Conservation (phyloP, 371 early-diverging fungal species). For the Mortierella sp. region DNA sequence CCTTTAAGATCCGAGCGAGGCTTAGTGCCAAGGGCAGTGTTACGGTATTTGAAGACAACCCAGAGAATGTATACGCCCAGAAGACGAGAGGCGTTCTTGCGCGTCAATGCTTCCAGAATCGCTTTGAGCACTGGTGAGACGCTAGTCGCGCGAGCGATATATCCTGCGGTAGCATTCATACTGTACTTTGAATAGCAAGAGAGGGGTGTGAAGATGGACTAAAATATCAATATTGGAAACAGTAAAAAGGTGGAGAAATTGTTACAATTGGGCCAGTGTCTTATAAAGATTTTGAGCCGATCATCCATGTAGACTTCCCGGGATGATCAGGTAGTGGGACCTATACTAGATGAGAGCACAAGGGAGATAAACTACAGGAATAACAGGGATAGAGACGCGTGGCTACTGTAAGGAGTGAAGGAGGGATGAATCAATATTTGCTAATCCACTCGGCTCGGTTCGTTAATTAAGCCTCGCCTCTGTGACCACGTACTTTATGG, state of each 20-base stretch:
- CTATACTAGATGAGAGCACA: no score
- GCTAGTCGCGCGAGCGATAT: conserved; percentile 11
- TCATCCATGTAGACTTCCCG: no score
- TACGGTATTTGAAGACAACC: conserved; percentile 38
- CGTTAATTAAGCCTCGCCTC: no score
- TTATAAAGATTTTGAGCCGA: background rate
- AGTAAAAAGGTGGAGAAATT: background rate
- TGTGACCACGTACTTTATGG: no score
- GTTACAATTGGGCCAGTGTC: background rate
- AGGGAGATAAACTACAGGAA: no score
- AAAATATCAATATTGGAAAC: background rate
- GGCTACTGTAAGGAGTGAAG: no score
- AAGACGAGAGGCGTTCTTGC: conserved; percentile 23
- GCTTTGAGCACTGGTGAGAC: conserved; percentile 22
- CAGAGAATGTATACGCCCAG: conserved; percentile 34
- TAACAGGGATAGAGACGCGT: no score
- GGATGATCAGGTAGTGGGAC: no score
- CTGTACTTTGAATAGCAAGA: no score
- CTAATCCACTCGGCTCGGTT: no score
- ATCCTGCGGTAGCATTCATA: conserved; percentile 25
- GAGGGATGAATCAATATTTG: no score
- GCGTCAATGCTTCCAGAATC: conserved; percentile 19
- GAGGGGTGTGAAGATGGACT: background rate
- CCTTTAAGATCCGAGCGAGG: conserved; percentile 41
- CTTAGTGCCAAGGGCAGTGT: conserved; percentile 24